Evolutionary conservation across 2,329 filamentous ascomycete genomes (phyloP).

Genomic region (Claviceps pazoutovae): DNA sequence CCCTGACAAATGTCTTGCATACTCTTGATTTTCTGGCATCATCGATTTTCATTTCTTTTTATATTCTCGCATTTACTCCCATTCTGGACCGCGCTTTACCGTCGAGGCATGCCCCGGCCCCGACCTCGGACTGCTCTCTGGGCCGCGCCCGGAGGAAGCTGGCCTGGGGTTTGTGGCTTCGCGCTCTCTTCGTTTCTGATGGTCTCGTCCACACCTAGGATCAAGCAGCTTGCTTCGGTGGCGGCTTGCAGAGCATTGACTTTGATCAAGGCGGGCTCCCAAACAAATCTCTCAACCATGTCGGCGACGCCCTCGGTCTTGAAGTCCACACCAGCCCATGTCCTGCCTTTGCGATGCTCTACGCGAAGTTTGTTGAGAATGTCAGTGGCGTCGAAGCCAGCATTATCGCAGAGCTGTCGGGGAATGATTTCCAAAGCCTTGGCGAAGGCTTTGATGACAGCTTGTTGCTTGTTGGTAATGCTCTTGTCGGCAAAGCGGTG

Average conservation of each 20-base stretch:
- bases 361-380: conserved; percentile 93
- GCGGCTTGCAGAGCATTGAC: conserved; percentile 94
- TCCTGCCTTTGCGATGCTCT: conserved; percentile 84
- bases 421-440: conserved; percentile 96
- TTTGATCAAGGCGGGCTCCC: conserved; percentile 94
- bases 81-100: conserved; percentile 31
- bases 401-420: conserved; percentile 94
- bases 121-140: conserved; percentile 75
- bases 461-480: conserved; percentile 87
- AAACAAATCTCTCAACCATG: conserved; percentile 92
- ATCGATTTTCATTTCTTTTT: neutral
- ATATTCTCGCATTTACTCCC: conserved; percentile 1
- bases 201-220: conserved; percentile 92
- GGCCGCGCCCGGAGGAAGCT: conserved; percentile 69
- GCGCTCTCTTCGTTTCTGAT: conserved; percentile 95
- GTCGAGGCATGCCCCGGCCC: conserved; percentile 79
- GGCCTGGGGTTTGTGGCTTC: conserved; percentile 64
- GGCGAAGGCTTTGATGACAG: conserved; percentile 94
- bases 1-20: neutral
- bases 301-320: conserved; percentile 80
- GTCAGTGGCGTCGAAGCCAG: conserved; percentile 94
- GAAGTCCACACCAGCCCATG: conserved; percentile 95
- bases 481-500: conserved; percentile 88
- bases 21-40: neutral
- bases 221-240: conserved; percentile 88